Conservation (phyloP, 495 filamentous ascomycete genomes). For the Aspergillus baeticus region DNA sequence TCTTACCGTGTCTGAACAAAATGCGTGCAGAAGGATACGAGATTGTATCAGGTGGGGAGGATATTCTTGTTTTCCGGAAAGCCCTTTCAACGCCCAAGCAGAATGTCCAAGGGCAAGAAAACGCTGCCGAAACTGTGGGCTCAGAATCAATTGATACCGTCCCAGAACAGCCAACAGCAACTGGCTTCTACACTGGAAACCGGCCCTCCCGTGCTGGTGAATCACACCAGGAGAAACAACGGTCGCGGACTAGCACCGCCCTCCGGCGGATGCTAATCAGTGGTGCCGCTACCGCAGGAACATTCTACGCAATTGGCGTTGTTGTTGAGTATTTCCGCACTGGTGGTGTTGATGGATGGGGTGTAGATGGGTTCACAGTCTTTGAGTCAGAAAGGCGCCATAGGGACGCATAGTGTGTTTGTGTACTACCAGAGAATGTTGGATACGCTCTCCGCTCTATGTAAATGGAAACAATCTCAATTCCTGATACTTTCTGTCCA, state of each 20-base stretch:
- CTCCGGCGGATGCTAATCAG: conserved; percentile 54
- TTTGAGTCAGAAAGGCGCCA: conserved; percentile 44
- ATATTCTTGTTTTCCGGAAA: conserved; percentile 74
- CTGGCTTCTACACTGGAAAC: not conserved
- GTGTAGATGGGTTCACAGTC: conserved; percentile 50
- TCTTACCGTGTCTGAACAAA: conserved; percentile 64
- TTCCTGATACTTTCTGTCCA: not conserved
- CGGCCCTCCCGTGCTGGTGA: not conserved
- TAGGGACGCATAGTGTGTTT: conserved; percentile 8
- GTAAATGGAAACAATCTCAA: conserved; percentile 1
- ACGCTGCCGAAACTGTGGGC: too few species aligned
- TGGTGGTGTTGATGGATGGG: conserved; percentile 54
- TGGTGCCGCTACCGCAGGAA: conserved; percentile 57
- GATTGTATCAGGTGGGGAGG: conserved; percentile 65
- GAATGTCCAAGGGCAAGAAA: not conserved
- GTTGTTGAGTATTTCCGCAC: conserved; percentile 64
- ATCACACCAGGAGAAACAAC: not conserved
- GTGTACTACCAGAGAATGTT: not conserved
- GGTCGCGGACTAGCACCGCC: conserved; percentile 8
- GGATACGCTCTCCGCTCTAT: conserved; percentile 9
- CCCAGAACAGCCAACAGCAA: conserved; percentile 1
- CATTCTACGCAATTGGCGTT: conserved; percentile 69
- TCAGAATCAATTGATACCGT: not conserved
- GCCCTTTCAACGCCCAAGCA: conserved; percentile 20
- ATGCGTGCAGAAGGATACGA: conserved; percentile 70